Base-by-base conservation (phyloP, 148 eudicot genomes). In the Agrostemma githago region DNA sequence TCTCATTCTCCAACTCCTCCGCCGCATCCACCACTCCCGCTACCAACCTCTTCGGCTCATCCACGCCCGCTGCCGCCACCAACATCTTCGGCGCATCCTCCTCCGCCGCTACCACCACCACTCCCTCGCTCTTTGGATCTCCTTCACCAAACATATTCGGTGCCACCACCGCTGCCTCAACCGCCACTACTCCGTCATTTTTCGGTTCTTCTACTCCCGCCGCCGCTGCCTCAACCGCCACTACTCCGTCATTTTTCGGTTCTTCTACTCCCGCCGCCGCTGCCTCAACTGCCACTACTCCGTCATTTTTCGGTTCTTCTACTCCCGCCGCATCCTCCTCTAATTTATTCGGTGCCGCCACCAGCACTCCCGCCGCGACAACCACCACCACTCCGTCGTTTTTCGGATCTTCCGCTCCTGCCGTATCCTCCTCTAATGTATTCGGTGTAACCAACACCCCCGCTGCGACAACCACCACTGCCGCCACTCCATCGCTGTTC, bases 11-110 rank as follows among this genome's bases (percentile, higher is more conserved):
- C 12, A 0, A 60, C 6, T 5, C 80, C 6, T 15, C 58, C 20
- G n/a, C 12, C 60, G 48, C 19, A 14, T 53, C 6, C 54, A 11
- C n/a, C 54, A 5, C 65, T 4, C 12, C 39, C 14, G 19, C 42
- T 51, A 16, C 21, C 69, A 39, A 26, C 34, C 0, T 26, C 34
- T 26, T 26, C 34, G 34, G 34, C 34, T 20, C 73, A 8, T 6
- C 16, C 16, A 51, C 75, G 15, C 16, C 82, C 1, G 0, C 78
- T 15, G 14, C 82, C 8, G 9, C 78, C 20, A 58, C 82, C 5
- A 70, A 65, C 0, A 62, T 78, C 0, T 62, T 74, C 63, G 57
- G 71, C 11, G 34, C 34, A 26, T 26, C 34, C 34, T 26, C 34
- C 34, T 26, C 34, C 34, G 34, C 72, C 14, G 16, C 81, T 7